Percentiles rank a stretch among this genome's conserved stretches.
Evolutionary conservation across 2,329 filamentous ascomycete species (phyloP).

Genomic region (Botrytis hyacinthi): DNA sequence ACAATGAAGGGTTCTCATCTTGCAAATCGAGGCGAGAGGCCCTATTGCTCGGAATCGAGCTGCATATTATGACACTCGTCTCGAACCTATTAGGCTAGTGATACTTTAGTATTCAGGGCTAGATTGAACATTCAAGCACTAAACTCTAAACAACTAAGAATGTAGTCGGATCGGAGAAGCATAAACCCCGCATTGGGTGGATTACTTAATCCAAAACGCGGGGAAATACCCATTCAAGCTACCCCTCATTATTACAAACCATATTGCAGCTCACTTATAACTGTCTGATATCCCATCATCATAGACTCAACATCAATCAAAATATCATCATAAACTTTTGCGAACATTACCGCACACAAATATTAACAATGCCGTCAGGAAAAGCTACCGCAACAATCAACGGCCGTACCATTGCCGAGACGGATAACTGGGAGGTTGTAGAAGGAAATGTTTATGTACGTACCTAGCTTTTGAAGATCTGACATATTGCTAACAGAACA

Average conservation of each 20-base stretch:
- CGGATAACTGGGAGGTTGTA: conserved; percentile 47
- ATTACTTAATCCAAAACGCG: conserved; percentile 4
- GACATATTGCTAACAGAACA: conserved; percentile 26
- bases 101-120: too few relatives aligned
- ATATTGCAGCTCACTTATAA: neutral
- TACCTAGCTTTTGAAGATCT: conserved; percentile 23
- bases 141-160: neutral
- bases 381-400: conserved; percentile 44
- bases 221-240: conserved; percentile 4
- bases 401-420: conserved; percentile 46
- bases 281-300: neutral
- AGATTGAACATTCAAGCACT: neutral
- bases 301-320: neutral
- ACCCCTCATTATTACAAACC: conserved; percentile 20
- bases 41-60: too few relatives aligned
- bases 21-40: neutral
- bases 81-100: neutral
- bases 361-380: conserved; percentile 28
- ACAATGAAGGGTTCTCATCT: neutral
- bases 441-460: conserved; percentile 50
- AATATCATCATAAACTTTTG: neutral
- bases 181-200: neutral
- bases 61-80: too few relatives aligned
- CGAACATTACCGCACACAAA: neutral
- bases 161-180: neutral